A percentile compares a stretch with the other conserved stretches of the same genome.
phyloP scores from a whole-genome alignment of 75 land plant genomes.

The Selaginella moellendorffii region DNA sequence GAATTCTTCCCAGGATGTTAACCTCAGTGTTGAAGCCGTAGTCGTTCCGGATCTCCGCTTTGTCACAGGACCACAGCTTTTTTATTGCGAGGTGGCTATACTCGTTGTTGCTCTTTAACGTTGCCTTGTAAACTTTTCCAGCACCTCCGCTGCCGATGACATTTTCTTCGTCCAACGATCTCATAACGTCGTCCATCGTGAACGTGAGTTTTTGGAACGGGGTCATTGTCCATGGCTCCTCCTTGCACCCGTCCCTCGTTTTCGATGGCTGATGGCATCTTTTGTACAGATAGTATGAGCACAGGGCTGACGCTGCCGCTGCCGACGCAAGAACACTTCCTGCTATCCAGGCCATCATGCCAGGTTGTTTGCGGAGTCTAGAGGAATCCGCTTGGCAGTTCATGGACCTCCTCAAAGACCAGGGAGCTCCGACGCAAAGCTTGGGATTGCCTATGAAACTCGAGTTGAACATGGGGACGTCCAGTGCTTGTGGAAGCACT shows the following conservation, averaged over 20 bases:
- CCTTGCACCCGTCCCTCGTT: background rate
- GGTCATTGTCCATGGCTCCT: conserved; percentile 33
- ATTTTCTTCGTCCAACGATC: conserved; percentile 24
- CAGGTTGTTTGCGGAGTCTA: background rate
- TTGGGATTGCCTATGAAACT: background rate
- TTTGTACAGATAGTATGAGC: conserved; percentile 3
- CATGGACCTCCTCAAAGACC: background rate
- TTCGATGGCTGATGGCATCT: background rate
- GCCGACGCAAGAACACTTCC: background rate
- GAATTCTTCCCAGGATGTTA: conserved; percentile 38
- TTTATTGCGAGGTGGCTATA: conserved; percentile 31
- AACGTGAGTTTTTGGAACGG: conserved; percentile 46
- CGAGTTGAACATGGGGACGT: background rate
- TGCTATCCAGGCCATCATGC: background rate
- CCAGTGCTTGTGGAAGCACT: background rate
- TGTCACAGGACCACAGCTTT: conserved; percentile 24
- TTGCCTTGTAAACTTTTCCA: conserved; percentile 28
- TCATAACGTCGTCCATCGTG: conserved; percentile 42
- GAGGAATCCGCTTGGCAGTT: no score
- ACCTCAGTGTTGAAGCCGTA: conserved; percentile 29
- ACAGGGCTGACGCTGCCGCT: conserved; percentile 7
- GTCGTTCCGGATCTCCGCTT: background rate
- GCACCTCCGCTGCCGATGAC: conserved; percentile 38
- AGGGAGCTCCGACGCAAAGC: background rate
- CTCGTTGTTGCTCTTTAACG: conserved; percentile 21